A percentile compares a stretch with the other conserved stretches of the same genome.
Evolutionary conservation across 352 stramenopile genomes (phyloP).

Genomic region (Phytophthora idaei): DNA sequence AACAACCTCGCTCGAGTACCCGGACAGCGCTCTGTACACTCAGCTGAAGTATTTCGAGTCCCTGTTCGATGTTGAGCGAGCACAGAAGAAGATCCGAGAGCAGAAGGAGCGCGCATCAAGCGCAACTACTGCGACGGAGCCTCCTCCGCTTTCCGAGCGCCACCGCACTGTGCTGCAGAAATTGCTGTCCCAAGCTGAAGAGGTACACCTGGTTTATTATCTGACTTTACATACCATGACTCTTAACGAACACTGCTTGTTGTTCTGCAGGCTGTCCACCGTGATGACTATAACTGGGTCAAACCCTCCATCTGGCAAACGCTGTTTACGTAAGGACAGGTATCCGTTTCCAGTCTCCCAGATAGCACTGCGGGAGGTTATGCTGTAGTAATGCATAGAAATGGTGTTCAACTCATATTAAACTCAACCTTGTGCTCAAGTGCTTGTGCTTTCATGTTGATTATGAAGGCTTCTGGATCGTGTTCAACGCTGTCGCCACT

Average conservation of each 20-base stretch:
- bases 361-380: slow-evolving; percentile 5
- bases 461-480: neutral
- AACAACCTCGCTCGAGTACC: slow-evolving; percentile 87
- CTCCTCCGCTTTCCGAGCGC: slow-evolving; percentile 58
- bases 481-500: neutral
- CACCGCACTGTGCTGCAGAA: slow-evolving; percentile 81
- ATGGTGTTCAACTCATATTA: slow-evolving; percentile 24
- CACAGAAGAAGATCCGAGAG: slow-evolving; percentile 80
- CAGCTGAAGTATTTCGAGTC: slow-evolving; percentile 98
- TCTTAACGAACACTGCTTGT: neutral
- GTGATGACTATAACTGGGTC: slow-evolving; percentile 95
- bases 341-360: slow-evolving; percentile 2
- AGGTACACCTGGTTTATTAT: slow-evolving; percentile 40
- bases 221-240: neutral
- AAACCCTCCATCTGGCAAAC: slow-evolving; percentile 91
- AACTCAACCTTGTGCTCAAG: slow-evolving; percentile 9
- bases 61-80: slow-evolving; percentile 94
- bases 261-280: slow-evolving; percentile 64
- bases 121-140: slow-evolving; percentile 37
- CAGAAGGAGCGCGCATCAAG: slow-evolving; percentile 54
- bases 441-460: neutral
- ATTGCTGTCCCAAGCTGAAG: slow-evolving; percentile 77
- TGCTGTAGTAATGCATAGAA: slow-evolving; percentile 32
- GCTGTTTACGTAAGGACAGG: slow-evolving; percentile 65
- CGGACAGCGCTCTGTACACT: slow-evolving; percentile 92